These are phyloP conservation scores for Hypoxylon fragiforme DNA, from an alignment of 495 filamentous ascomycete species.

Conservation along the genomic window DNA sequence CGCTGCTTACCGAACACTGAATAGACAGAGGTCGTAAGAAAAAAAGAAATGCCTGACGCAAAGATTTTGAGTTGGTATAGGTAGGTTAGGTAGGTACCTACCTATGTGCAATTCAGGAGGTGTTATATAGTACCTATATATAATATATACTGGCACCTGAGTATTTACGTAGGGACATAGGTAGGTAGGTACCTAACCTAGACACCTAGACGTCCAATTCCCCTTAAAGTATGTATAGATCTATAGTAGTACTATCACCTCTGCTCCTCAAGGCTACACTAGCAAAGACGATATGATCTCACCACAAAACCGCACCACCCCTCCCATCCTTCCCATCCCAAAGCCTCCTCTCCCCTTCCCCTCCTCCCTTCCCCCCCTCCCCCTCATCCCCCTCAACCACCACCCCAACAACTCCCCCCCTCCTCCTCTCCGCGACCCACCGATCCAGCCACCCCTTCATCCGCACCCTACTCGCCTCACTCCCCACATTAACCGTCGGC, in stretches of 20 bases:
- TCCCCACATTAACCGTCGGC: constrained; percentile 91
- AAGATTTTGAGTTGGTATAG: no score
- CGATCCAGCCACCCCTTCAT: constrained; percentile 93
- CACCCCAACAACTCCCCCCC: constrained; percentile 70
- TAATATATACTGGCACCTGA: no score
- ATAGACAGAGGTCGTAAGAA: no score
- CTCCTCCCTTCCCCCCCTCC: constrained; percentile 22
- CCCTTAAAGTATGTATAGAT: neutral
- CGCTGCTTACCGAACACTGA: no score
- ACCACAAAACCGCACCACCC: constrained; percentile 51
- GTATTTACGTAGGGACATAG: no score
- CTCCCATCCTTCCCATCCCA: constrained; percentile 49
- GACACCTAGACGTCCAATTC: no score
- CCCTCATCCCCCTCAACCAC: constrained; percentile 37
- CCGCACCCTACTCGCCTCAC: constrained; percentile 60
- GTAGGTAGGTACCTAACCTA: no score
- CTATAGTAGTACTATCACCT: neutral
- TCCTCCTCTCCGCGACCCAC: constrained; percentile 84
- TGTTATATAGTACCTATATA: no score
- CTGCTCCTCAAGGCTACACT: neutral
- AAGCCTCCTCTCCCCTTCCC: constrained; percentile 31
- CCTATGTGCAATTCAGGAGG: no score
- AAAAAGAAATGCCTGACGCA: no score
- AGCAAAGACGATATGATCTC: no score
- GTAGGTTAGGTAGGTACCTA: no score